phyloP scores from a whole-genome alignment of 108 stramenopile genomes.

The Discostella pseudostelligera region DNA sequence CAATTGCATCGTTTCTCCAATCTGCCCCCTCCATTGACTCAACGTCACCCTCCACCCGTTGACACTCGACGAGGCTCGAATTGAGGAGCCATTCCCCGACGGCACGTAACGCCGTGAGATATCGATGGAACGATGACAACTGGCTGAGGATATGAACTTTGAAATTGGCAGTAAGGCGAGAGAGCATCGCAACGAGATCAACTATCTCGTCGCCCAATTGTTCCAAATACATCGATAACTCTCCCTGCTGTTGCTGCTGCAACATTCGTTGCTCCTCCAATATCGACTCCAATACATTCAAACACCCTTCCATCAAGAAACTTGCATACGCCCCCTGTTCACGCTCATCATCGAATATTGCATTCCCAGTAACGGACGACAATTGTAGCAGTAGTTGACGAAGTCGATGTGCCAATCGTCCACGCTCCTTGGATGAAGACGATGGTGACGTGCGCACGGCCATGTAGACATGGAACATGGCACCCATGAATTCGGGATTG shows the following conservation, averaged over 20 bases:
- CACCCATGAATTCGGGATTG: conserved; percentile 67
- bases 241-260: conserved; percentile 18
- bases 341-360: conserved; percentile 56
- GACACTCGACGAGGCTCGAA: conserved; percentile 62
- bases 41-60: conserved; percentile 60
- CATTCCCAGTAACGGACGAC: conserved; percentile 55
- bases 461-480: conserved; percentile 52
- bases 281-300: conserved; percentile 47
- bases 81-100: conserved; percentile 61
- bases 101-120: conserved; percentile 51
- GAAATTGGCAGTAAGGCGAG: conserved; percentile 69
- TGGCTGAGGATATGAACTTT: conserved; percentile 42
- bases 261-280: conserved; percentile 25
- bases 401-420: conserved; percentile 52
- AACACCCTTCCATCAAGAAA: conserved; percentile 64
- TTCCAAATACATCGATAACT: conserved; percentile 26
- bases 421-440: conserved; percentile 1
- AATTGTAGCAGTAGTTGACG: conserved; percentile 74
- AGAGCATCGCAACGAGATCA: conserved; percentile 57
- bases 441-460: conserved; percentile 24
- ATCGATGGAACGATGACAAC: conserved; percentile 50
- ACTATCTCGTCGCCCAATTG: conserved; percentile 50
- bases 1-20: conserved; percentile 75
- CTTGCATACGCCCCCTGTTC: conserved; percentile 61
- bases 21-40: conserved; percentile 67